Evolutionary conservation across 1,139 yeast species (phyloP).

Genomic region (Blastobotrys aristatus): DNA sequence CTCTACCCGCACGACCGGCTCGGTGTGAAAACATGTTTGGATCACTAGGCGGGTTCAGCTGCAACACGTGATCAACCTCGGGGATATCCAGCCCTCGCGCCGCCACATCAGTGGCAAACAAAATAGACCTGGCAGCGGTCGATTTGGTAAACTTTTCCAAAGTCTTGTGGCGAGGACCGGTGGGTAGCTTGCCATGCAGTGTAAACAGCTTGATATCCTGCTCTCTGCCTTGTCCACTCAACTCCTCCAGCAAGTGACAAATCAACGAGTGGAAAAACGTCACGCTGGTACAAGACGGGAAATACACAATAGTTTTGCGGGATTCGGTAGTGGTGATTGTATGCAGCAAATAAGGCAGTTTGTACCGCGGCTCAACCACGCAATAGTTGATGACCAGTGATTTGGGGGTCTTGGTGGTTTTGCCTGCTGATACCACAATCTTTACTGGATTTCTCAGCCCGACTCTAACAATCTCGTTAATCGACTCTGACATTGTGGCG

Average conservation of each 20-base stretch:
- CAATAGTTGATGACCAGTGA: conserved; percentile 61
- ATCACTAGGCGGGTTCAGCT: conserved; percentile 87
- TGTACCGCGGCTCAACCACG: conserved; percentile 54
- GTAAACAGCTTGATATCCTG: conserved; percentile 49
- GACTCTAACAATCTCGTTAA: conserved; percentile 33
- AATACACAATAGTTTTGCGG: conserved; percentile 77
- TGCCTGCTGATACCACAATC: conserved; percentile 53
- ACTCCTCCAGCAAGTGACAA: conserved; percentile 32
- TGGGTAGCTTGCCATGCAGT: conserved; percentile 77
- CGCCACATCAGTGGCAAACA: conserved; percentile 56
- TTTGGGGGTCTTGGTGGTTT: conserved; percentile 49
- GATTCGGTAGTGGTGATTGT: conserved; percentile 47
- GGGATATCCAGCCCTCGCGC: conserved; percentile 94
- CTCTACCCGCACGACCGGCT: conserved; percentile 91
- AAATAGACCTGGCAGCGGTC: conserved; percentile 47
- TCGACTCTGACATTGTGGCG: conserved; percentile 84
- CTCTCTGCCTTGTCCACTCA: conserved; percentile 15
- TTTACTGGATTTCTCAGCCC: conserved; percentile 90
- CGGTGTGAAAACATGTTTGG: conserved; percentile 84
- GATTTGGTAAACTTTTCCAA: conserved; percentile 51
- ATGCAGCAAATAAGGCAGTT: conserved; percentile 54
- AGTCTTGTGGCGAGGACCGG: conserved; percentile 70
- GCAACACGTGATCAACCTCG: conserved; percentile 83
- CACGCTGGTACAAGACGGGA: conserved; percentile 86
- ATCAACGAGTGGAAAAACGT: conserved; percentile 66